phyloP scores from a whole-genome alignment of 139 green algal genomes.

The Micromonas commoda region DNA sequence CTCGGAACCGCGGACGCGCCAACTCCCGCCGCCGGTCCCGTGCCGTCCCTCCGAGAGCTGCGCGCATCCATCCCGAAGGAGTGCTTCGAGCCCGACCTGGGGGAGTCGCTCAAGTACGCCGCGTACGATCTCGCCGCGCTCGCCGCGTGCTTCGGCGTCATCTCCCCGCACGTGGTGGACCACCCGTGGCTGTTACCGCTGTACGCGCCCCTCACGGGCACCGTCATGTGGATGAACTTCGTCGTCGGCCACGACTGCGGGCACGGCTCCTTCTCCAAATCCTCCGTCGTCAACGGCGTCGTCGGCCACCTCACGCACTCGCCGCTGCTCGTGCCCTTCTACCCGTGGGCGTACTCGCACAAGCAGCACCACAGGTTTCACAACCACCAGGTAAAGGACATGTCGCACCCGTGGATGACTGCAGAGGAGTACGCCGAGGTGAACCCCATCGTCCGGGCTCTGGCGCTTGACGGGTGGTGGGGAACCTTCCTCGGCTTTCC shows the following conservation, averaged over 20 bases:
- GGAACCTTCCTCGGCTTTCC: not conserved
- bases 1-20: not conserved
- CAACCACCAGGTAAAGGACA: conserved; percentile 20
- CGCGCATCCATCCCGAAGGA: not conserved
- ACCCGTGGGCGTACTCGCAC: conserved; percentile 25
- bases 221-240: conserved; percentile 17
- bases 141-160: not conserved
- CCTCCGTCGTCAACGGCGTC: conserved; percentile 17
- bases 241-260: conserved; percentile 32
- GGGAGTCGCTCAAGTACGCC: conserved; percentile 11
- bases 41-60: conserved; percentile 19
- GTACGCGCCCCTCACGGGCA: conserved; percentile 1
- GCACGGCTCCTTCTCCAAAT: conserved; percentile 19
- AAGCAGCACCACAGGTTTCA: conserved; percentile 27
- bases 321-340: conserved; percentile 25
- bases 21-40: not conserved
- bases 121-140: not conserved
- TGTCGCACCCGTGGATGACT: conserved; percentile 14
- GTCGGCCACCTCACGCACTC: conserved; percentile 1
- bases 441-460: conserved; percentile 9
- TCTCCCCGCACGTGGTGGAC: not conserved
- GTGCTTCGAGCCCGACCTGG: conserved; percentile 5
- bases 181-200: not conserved
- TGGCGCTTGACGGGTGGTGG: not conserved
- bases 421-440: conserved; percentile 1